phyloP scores from a whole-genome alignment of 2,329 filamentous ascomycete genomes.

The Colletotrichum sp. region DNA sequence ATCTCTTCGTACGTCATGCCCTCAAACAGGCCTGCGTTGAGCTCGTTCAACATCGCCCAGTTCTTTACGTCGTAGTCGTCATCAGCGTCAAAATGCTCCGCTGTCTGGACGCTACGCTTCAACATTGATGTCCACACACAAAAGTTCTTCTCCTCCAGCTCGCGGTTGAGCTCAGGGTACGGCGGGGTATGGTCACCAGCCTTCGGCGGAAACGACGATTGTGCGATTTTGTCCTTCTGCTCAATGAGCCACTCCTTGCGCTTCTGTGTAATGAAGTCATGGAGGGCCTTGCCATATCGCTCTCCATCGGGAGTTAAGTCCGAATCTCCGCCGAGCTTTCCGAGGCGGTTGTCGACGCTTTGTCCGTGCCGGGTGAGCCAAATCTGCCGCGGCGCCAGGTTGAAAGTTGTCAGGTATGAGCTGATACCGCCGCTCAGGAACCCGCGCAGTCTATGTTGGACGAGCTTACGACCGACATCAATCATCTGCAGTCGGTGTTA shows the following conservation, averaged over 20 bases:
- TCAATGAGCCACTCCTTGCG: slow-evolving; percentile 82
- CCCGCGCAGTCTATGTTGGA: slow-evolving; percentile 87
- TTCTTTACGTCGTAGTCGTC: slow-evolving; percentile 98
- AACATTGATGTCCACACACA: slow-evolving; percentile 99
- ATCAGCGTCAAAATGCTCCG: slow-evolving; percentile 85
- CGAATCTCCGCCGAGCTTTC: slow-evolving; percentile 91
- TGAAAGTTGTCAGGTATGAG: slow-evolving; percentile 96
- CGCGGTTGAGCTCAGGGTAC: slow-evolving; percentile 81
- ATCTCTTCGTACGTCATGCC: slow-evolving; percentile 96
- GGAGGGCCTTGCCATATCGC: slow-evolving; percentile 78
- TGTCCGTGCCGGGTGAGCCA: slow-evolving; percentile 98
- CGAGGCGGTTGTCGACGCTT: slow-evolving; percentile 83
- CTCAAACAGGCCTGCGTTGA: slow-evolving; percentile 92
- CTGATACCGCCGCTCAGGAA: slow-evolving; percentile 93
- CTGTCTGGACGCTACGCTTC: slow-evolving; percentile 85
- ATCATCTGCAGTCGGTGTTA: slow-evolving; percentile 73
- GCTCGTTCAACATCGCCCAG: slow-evolving; percentile 97
- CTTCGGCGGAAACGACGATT: slow-evolving; percentile 85
- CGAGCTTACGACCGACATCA: slow-evolving; percentile 92
- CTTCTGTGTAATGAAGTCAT: slow-evolving; percentile 83
- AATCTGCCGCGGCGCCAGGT: slow-evolving; percentile 91
- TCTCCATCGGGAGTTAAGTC: slow-evolving; percentile 81
- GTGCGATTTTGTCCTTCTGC: slow-evolving; percentile 78
- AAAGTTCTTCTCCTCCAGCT: slow-evolving; percentile 83
- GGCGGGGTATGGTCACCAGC: slow-evolving; percentile 93